A percentile compares a stretch with the other conserved stretches of the same genome.
Conservation (phyloP, 768 basidiomycete genomes). For the Termitomyces sp. region DNA sequence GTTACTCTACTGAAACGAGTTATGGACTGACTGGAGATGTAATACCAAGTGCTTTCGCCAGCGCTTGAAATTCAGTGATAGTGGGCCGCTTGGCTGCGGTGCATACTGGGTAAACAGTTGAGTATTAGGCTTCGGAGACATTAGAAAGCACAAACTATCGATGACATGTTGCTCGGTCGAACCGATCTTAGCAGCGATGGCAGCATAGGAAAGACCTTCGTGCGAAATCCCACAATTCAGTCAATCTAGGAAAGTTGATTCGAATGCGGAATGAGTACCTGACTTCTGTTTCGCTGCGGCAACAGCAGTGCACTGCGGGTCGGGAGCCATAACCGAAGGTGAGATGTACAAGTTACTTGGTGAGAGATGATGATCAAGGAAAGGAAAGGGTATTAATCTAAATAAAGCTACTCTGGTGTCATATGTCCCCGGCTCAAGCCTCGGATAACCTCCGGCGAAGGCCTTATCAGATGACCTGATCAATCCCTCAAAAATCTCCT, state of each 20-base stretch:
- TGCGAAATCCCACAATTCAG: background rate
- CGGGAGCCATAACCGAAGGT: slow-evolving; percentile 15
- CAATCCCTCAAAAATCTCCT: background rate
- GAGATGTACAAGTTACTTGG: background rate
- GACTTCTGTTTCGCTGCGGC: slow-evolving; percentile 40
- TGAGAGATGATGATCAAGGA: background rate
- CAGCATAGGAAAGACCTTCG: slow-evolving; percentile 40
- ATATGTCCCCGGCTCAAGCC: no score
- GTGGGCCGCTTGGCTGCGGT: slow-evolving; percentile 37
- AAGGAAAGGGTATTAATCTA: background rate
- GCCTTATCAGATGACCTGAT: slow-evolving; percentile 11
- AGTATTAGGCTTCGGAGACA: background rate
- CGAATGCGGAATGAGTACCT: slow-evolving; percentile 29
- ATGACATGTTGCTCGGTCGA: slow-evolving; percentile 40
- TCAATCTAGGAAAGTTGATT: background rate
- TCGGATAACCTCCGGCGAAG: background rate
- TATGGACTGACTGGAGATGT: slow-evolving; percentile 22
- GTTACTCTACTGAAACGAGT: background rate
- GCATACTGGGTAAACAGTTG: slow-evolving; percentile 33
- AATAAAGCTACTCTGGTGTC: background rate
- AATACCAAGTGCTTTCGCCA: slow-evolving; percentile 40
- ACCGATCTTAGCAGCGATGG: slow-evolving; percentile 43
- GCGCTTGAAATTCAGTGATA: slow-evolving; percentile 38
- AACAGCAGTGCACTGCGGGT: slow-evolving; percentile 56
- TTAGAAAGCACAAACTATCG: slow-evolving; percentile 37